Evolutionary conservation across 768 basidiomycete species (phyloP), one percentile per base, ranked within the genome.

Genomic region (Boletus rubescentipes): DNA sequence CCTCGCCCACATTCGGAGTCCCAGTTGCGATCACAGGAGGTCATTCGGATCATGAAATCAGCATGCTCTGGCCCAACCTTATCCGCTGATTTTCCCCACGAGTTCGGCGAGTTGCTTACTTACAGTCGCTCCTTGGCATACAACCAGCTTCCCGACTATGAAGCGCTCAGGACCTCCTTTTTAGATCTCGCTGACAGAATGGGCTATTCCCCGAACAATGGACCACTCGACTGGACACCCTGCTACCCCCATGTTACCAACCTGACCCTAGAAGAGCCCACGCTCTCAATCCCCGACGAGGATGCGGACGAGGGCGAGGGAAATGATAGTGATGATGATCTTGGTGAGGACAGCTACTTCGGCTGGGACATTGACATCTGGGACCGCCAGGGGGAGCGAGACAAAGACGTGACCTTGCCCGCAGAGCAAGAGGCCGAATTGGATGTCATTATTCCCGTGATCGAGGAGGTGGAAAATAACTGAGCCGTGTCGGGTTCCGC

Each of bases 211-310:
- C 18, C 5, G 8, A 9, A 30, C 18, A 8, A 31, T n/a, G 42
- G 42, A n/a, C 50, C 50, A 20, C 41, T 51, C 12, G 50, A 51
- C 42, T 51, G 50, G 50, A 51, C 50, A 12, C 50, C 50, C 26
- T 51, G 50, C 15, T 41, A 34, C 29, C 50, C 50, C 2, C 3
- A 16, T 7, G 10, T 3, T 21, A 16, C 42, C 26, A 11, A 9
- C 26, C 10, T 36, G 35, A 18, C 14, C 6, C 18, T 44, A 29
- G 35, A 51, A 5, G 50, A 51, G 12, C 42, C 50, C 5, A 10
- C 9, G 11, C 26, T 51, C 26, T 31, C 26, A 9, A 44, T 51
- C 18, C n/a, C 42, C 11, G 42, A 51, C 5, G 50, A 51, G 18
- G 50, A 31, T n/a, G 29, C 18, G 8, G 42, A 31, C 41, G 9